A percentile compares a stretch with the other conserved stretches of the same genome.
phyloP scores from a whole-genome alignment of 75 land plant species.

The Larix kaempferi region DNA sequence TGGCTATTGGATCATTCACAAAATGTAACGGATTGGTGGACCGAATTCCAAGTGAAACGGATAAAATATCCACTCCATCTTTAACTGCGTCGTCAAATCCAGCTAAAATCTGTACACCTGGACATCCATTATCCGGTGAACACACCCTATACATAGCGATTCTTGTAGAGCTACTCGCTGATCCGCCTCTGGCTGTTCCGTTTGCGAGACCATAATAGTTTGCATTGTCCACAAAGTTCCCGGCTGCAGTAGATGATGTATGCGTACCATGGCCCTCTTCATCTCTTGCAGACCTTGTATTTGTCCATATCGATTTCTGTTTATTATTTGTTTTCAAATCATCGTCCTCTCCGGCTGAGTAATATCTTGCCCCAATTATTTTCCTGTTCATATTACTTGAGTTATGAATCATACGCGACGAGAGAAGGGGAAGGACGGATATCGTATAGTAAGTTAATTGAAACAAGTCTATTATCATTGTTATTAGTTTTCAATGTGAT shows the following conservation, averaged over 20 bases:
- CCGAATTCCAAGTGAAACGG: conserved; percentile 58
- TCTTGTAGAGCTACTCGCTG: conserved; percentile 27
- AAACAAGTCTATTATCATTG: too few species aligned
- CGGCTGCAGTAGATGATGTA: conserved; percentile 73
- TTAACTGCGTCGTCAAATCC: conserved; percentile 73
- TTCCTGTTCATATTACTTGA: conserved; percentile 36
- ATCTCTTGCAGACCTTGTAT: conserved; percentile 54
- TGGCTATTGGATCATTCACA: conserved; percentile 61
- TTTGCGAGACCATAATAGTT: conserved; percentile 56
- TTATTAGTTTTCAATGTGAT: too few species aligned
- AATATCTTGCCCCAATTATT: conserved; percentile 71
- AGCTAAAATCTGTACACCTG: conserved; percentile 43
- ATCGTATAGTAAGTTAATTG: too few species aligned
- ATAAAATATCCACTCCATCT: conserved; percentile 74
- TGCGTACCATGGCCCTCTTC: conserved; percentile 72
- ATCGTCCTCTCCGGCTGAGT: conserved; percentile 16
- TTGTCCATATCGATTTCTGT: not conserved
- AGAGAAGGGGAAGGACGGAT: too few species aligned
- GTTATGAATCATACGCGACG: not conserved
- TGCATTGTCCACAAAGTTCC: conserved; percentile 35
- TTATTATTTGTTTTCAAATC: not conserved
- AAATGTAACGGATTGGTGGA: conserved; percentile 35
- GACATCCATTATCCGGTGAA: conserved; percentile 35
- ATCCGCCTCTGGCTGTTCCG: conserved; percentile 70
- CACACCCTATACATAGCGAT: conserved; percentile 73